Evolutionary conservation across 495 filamentous ascomycete genomes (phyloP), one percentile per base, ranked within the genome.

Genomic region (Parathielavia appendiculata): DNA sequence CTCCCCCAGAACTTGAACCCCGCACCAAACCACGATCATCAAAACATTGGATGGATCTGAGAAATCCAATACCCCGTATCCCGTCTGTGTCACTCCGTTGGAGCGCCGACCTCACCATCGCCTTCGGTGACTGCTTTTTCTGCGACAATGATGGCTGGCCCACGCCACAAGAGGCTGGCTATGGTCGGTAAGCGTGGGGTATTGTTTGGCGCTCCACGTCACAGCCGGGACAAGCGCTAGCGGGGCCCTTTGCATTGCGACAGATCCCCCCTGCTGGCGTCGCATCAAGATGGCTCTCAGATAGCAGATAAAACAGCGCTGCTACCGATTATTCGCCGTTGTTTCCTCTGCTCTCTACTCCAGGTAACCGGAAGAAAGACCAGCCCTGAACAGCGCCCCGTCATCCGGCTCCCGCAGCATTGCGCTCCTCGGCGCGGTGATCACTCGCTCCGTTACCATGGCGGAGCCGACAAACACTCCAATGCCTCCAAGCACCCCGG

Each of bases 391-490:
- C 17, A n/a, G 32, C 0, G 48, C 9, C 17, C 5, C 45, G 45
- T 12, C 19, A 23, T 7, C 43, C 6, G 5, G 19, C 4, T 11
- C 43, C 19, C 14, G 23, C n/a, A n/a, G n/a, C n/a, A n/a, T n/a
- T n/a, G n/a, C n/a, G n/a, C n/a, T n/a, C n/a, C n/a, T n/a, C n/a
- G n/a, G n/a, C n/a, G n/a, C n/a, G n/a, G n/a, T n/a, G n/a, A n/a
- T n/a, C n/a, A n/a, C n/a, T 16, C 26, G 1, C 12, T 41, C 12
- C 35, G 10, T 9, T n/a, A 23, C 38, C 30, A 79, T 79, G 76
- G 75, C 76, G 50, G 75, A 79, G 64, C 76, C 76, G 38, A 73
- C 69, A 35, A 79, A 79, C 59, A 79, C 76, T 30, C 75, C 75
- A 9, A 73, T 75, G 63, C 75, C 74, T 0, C 58, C 67, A 8